Base-by-base conservation (phyloP, 2,329 filamentous ascomycete species). In the Ophiocordyceps camponoti-floridani region DNA sequence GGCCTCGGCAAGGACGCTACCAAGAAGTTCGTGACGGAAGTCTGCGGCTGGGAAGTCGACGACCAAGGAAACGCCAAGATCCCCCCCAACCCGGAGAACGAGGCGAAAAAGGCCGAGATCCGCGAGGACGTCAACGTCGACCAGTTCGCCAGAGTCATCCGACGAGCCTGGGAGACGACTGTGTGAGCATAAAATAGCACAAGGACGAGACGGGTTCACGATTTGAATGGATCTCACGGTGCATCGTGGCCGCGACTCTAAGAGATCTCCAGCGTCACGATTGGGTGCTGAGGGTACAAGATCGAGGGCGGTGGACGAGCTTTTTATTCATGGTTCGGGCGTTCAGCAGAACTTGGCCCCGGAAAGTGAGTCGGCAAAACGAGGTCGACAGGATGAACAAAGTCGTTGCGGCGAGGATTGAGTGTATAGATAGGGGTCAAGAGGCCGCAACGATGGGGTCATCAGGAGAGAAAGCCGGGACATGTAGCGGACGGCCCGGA, bases 91-190 rank as follows among this genome's bases (percentile, higher is more conserved):
- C 84, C 91, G 59, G 91, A 98, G 67, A 95, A 95, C 62, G 89
- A 96, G 75, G 91, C 87, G 41, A 86, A 93, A 72, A 91, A 91
- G 64, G 82, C 87, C 38, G 84, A 95, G 62, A 93, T 95, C 57
- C 77, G 88, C 56, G 91, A 98, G 72, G 88, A 91, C 52, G 91
- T 98, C 58, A 86, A 83, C 64, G 81, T 94, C 48, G 84, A 91
- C 53, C 86, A 86, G 69, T 88, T 88, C 63, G 69, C 77, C 44
- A 73, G 85, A 53, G 79, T 94, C 49, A 77, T 94, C 50, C 75
- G 82, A 63, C 75, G 88, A 57, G 82, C 84, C 43, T 94, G 87
- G 72, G 87, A 94, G 68, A 83, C 89, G 48, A 58, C 58, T 45
- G 56, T 58, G 54, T 64, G 35, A 50, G n/a, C 14, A 8, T 12